Evolutionary conservation across 805 yeast genomes (phyloP).

Genomic region (Sugiyamaella marilandica): DNA sequence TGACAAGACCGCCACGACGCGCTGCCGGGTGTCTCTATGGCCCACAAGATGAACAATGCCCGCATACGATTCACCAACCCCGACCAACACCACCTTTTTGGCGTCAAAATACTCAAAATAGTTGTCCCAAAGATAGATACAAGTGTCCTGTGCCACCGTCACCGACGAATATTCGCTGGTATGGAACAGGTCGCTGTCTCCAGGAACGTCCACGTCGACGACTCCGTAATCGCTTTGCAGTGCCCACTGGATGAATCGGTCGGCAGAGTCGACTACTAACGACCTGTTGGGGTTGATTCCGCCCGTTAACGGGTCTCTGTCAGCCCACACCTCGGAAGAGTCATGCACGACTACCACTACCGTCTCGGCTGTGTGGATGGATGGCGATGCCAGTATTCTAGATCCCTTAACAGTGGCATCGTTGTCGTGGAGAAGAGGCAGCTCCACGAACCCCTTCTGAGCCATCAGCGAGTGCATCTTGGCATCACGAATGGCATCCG

Average conservation of each 20-base stretch:
- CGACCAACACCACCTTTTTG: conserved; percentile 69
- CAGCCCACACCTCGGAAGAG: conserved; percentile 90
- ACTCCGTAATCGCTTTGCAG: conserved; percentile 60
- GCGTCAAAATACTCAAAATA: conserved; percentile 72
- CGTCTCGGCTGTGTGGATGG: conserved; percentile 54
- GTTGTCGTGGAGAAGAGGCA: conserved; percentile 53
- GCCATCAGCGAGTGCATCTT: conserved; percentile 54
- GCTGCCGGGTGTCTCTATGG: conserved; percentile 62
- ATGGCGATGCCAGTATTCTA: conserved; percentile 66
- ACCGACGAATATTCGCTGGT: conserved; percentile 50
- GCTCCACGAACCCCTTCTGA: conserved; percentile 53
- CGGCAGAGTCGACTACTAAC: conserved; percentile 63
- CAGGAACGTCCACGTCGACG: conserved; percentile 78
- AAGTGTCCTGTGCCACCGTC: conserved; percentile 68
- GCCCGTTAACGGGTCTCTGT: conserved; percentile 74
- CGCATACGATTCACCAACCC: conserved; percentile 84
- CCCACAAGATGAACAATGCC: conserved; percentile 85
- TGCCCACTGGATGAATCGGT: conserved; percentile 68
- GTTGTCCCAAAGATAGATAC: conserved; percentile 85
- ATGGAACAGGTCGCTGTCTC: conserved; percentile 42
- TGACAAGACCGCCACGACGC: conserved; percentile 65
- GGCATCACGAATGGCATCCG: conserved; percentile 69
- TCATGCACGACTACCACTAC: conserved; percentile 77
- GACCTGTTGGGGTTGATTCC: conserved; percentile 67
- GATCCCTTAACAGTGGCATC: conserved; percentile 46